A percentile compares a stretch with the other conserved stretches of the same genome.
phyloP scores from a whole-genome alignment of 768 basidiomycete species.

The Leccinum subtestaceum region DNA sequence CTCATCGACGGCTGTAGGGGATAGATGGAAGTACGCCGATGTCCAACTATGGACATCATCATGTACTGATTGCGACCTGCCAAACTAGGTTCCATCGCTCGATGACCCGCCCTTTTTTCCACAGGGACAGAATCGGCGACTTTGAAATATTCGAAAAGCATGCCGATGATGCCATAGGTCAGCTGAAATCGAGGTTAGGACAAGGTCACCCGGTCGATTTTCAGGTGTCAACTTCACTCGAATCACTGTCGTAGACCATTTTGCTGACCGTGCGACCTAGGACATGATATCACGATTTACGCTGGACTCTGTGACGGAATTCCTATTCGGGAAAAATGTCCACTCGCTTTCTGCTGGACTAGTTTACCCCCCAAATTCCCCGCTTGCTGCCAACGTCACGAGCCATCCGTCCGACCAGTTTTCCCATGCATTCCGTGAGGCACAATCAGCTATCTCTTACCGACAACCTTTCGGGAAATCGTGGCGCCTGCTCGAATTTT shows the following conservation, averaged over 20 bases:
- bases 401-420: constrained; percentile 41
- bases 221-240: constrained; percentile 36
- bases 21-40: constrained; percentile 54
- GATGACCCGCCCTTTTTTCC: constrained; percentile 64
- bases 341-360: constrained; percentile 45
- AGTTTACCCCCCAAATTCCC: constrained; percentile 41
- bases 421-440: constrained; percentile 47
- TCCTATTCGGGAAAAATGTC: constrained; percentile 51
- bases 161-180: constrained; percentile 44
- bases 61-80: not conserved
- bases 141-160: constrained; percentile 56
- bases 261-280: constrained; percentile 24
- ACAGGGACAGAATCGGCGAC: constrained; percentile 48
- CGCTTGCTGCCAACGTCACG: constrained; percentile 6
- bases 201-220: constrained; percentile 55
- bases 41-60: not conserved
- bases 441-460: constrained; percentile 40
- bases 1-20: constrained; percentile 33
- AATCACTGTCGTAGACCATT: not conserved
- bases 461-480: constrained; percentile 40
- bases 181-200: constrained; percentile 40
- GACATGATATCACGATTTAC: constrained; percentile 57
- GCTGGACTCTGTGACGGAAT: constrained; percentile 56
- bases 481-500: constrained; percentile 56
- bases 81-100: constrained; percentile 50